Base-by-base conservation (phyloP, 495 filamentous ascomycete species). In the Penicillium riverlandense region DNA sequence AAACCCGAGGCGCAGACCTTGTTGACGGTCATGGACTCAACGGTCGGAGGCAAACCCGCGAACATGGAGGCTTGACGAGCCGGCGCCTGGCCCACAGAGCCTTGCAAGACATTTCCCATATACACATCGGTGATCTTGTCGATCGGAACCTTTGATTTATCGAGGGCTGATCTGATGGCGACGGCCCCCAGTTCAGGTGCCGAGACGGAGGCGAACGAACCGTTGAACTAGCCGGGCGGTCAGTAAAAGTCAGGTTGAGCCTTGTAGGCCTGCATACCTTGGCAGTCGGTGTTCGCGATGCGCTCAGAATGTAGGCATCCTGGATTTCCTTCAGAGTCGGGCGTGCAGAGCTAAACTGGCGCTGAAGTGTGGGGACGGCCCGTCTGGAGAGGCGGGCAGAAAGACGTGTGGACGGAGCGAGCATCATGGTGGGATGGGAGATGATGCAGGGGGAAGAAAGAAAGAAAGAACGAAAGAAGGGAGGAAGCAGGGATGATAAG, bases 91-190 rank as follows among this genome's bases (percentile, higher is more conserved):
- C 92, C 92, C 12, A 89, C 74, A 35, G 75, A 74, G 11, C 76
- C 91, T 63, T 89, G 82, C 13, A 96, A 76, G n/a, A 96, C 92
- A 66, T 96, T 91, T 57, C 92, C 92, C 86, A 96, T 95, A 68
- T 96, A 96, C 2, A 96, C 84, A 75, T 92, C 84, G 29, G 81
- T 84, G 53, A 96, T 85, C 57, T 83, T 81, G 27, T 81, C 77
- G 13, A 79, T 57, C 6, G 91, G 89, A 15, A 96, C 70, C 34
- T 78, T 78, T 14, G 89, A 92, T 55, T 91, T 94, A 52, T 77
- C 72, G 36, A 98, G 61, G 35, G 91, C 92, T 14, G 88, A 84
- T 58, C 86, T 89, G 67, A 98, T 95, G 50, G 88, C 92, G 16
- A 82, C 78, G 13, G 90, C 83, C 45, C 86, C 92, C 37, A 96